Evolutionary conservation across 2,329 filamentous ascomycete species (phyloP).

Genomic region (Dactylellina cionopaga): DNA sequence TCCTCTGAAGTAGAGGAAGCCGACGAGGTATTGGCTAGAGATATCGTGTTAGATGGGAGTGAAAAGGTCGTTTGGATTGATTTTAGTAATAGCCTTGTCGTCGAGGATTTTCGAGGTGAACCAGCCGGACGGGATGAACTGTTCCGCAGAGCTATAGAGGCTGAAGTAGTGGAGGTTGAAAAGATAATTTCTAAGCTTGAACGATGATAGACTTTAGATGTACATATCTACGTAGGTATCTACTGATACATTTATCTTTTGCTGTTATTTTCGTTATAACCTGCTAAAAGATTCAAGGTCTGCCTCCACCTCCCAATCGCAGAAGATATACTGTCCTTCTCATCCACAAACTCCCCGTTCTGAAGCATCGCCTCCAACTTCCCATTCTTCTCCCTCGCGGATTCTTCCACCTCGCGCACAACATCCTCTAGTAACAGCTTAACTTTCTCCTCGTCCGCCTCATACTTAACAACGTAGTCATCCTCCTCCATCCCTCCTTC

Average conservation of each 20-base stretch:
- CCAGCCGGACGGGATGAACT: background rate
- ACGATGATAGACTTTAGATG: background rate
- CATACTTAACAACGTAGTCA: slow-evolving; percentile 26
- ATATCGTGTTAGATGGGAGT: slow-evolving; percentile 8
- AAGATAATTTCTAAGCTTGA: slow-evolving; percentile 22
- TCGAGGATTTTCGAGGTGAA: slow-evolving; percentile 10
- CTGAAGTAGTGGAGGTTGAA: slow-evolving; percentile 21
- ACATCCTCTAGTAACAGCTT: slow-evolving; percentile 6
- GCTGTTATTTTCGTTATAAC: background rate
- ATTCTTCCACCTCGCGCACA: background rate
- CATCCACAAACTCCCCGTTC: background rate
- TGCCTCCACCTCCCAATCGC: slow-evolving; percentile 34
- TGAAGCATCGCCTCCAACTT: slow-evolving; percentile 1
- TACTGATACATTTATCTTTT: background rate
- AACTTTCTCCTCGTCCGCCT: slow-evolving; percentile 11
- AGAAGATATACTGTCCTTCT: slow-evolving; percentile 7
- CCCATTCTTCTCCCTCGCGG: background rate
- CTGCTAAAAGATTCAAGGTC: background rate
- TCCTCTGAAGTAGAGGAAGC: background rate
- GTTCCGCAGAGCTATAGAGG: background rate
- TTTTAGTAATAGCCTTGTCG: slow-evolving; percentile 40
- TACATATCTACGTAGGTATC: no score
- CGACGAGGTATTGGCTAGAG: slow-evolving; percentile 10
- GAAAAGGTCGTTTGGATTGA: slow-evolving; percentile 47
- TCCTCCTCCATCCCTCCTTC: slow-evolving; percentile 43